Conservation (phyloP, 2,329 filamentous ascomycete genomes). For the Chrysoporthe cubensis region DNA sequence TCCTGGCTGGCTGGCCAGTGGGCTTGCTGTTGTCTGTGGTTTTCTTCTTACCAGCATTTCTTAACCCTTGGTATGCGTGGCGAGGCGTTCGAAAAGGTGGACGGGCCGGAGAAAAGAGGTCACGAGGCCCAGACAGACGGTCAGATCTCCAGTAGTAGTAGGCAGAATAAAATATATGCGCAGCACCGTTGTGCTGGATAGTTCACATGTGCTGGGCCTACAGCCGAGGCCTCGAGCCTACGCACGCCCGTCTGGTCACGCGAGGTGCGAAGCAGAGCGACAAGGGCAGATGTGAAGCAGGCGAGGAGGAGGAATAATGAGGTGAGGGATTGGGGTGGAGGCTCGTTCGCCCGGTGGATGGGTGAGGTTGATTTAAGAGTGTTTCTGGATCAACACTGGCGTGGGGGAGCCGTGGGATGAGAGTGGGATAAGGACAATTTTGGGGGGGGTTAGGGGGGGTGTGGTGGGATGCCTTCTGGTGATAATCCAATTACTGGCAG, state of each 20-base stretch:
- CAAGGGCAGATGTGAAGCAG: background rate
- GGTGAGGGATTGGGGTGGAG: background rate
- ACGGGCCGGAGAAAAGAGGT: background rate
- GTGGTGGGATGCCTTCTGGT: background rate
- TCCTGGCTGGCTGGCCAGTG: background rate
- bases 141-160: background rate
- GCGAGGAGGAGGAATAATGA: background rate
- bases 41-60: background rate
- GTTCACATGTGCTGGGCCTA: background rate
- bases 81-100: background rate
- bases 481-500: background rate
- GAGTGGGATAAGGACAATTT: slow-evolving; percentile 1
- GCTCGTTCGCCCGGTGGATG: background rate
- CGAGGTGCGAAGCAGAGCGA: background rate
- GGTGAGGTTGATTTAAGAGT: slow-evolving; percentile 12
- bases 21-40: too few relatives aligned
- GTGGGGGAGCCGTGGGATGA: slow-evolving; percentile 20
- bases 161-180: background rate
- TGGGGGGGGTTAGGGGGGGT: background rate
- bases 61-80: background rate
- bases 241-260: background rate
- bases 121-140: background rate
- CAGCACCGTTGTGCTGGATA: background rate
- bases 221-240: background rate
- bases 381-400: slow-evolving; percentile 3